Base-by-base conservation (phyloP, 495 filamentous ascomycete genomes). In the Aspergillus bertholletiae region DNA sequence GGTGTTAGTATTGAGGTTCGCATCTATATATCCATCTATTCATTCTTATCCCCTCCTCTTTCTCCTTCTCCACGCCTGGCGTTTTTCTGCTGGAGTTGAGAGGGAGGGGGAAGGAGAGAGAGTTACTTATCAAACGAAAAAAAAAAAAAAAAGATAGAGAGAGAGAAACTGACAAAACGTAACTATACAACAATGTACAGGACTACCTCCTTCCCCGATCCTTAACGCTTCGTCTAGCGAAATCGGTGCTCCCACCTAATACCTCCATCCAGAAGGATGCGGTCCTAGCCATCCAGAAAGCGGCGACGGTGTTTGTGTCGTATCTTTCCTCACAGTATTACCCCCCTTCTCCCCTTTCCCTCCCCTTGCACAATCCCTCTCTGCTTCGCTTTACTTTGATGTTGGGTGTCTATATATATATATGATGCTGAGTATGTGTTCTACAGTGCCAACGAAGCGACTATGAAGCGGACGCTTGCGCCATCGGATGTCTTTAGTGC, bases 181-280 rank as follows among this genome's bases (percentile, higher is more conserved):
- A 18, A 34, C 37, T 45, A 50, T 46, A 13, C 13, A 23, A 37
- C 6, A 45, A 47, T 20, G 37, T 39, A 55, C 50, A 97, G 92
- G 94, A 98, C 66, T 86, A 96, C 52, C 88, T 82, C 35, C 85
- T 98, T 18, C 94, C 94, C 1, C 93, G 91, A 66, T 92, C 91
- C n/a, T 88, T 97, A 68, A 90, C 96, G 37, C 88, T 89, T 44
- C 85, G 94, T 21, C 83, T 98, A 6, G 94, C 93, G 2, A 97
- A 97, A 78, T 88, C 90, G 53, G 91, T 96, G n/a, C 80, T 98
- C n/a, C 94, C 94, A 0, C 83, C 92, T 6, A 96, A 97, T 65
- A 96, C 94, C 1, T 88, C 90, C 57, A 89, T 98, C 48, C 90
- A 96, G 61, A 96, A 92, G 57, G 93, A 97, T 71, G 94, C 94